Base-by-base conservation (phyloP, 257 asterid genomes). In the Ballota nigra region DNA sequence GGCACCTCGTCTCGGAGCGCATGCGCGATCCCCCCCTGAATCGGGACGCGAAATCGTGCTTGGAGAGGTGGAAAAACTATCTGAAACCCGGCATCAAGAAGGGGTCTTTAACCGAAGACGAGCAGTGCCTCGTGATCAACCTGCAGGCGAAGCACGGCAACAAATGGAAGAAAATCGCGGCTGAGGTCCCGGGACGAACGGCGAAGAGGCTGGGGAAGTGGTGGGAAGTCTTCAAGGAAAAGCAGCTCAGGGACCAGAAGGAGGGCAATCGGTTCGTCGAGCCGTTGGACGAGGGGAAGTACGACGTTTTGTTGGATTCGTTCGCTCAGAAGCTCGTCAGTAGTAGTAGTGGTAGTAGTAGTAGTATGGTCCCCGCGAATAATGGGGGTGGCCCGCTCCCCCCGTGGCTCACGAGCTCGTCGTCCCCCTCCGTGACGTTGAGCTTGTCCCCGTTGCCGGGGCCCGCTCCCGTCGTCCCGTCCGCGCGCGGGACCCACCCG, bases 41-140 rank as follows among this genome's bases (percentile, higher is more conserved):
- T 60, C 62, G 93, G 12, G 90, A 89, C 72, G 72, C 97, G 0
- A 92, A 85, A 56, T 88, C 96, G 63, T 92, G 92, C n/a, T 76
- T 89, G 66, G 95, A 89, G 41, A 63, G 96, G 84, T 89, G 96
- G 93, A 89, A 86, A 68, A 87, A 89, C 79, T 91, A 84, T 51
- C 88, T 86, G 23, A 86, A 81, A 68, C 95, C 95, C 0, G 95
- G 96, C 6, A 83, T 87, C 33, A 87, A 89, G 74, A 91, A 86
- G 43, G 95, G 91, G 4, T 83, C 92, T 9, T 75, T 87, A 3
- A 84, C 91, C 0, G 80, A 77, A 61, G 90, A 87, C 10, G 90
- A 91, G 69, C 93, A 84, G 84, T 79, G 68, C 6, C 85, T 88
- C 0, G 90, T 92, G 20, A 86, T 92, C 69, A 78, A 58, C 26